Conservation (phyloP, 805 yeast species). For the Kuraishia hungarica region DNA sequence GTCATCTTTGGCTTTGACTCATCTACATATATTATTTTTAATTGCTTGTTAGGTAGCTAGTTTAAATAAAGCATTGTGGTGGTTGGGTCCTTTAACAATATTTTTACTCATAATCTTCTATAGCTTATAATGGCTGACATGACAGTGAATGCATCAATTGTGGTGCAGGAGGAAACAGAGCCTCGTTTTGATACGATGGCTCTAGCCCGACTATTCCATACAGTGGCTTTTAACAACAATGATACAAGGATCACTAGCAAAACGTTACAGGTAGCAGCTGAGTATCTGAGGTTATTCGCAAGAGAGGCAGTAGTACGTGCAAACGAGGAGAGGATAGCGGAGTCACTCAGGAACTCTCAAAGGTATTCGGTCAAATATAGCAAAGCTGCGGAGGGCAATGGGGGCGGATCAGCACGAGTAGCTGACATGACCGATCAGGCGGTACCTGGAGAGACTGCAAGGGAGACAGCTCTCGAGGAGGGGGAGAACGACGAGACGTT, state of each 20-base stretch:
- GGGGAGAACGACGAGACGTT: conserved; percentile 9
- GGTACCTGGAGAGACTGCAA: conserved; percentile 26
- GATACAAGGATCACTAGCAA: conserved; percentile 39
- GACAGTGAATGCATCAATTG: conserved; percentile 4
- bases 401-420: background rate
- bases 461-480: conserved; percentile 6
- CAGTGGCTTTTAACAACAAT: conserved; percentile 35
- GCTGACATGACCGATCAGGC: conserved; percentile 11
- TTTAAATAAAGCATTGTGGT: no score
- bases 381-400: background rate
- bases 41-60: no score
- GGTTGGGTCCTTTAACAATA: no score
- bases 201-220: conserved; percentile 43
- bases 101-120: no score
- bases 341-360: conserved; percentile 8
- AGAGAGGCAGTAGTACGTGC: conserved; percentile 52
- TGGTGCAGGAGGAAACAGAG: conserved; percentile 8
- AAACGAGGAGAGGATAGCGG: conserved; percentile 37
- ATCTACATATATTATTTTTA: no score
- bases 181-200: conserved; percentile 18
- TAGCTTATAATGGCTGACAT: conserved; percentile 6
- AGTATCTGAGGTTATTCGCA: conserved; percentile 47
- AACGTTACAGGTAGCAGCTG: conserved; percentile 40
- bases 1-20: no score
- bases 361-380: conserved; percentile 7